phyloP scores from a whole-genome alignment of 108 stramenopile species.

The Pseudonitzschia pungens region DNA sequence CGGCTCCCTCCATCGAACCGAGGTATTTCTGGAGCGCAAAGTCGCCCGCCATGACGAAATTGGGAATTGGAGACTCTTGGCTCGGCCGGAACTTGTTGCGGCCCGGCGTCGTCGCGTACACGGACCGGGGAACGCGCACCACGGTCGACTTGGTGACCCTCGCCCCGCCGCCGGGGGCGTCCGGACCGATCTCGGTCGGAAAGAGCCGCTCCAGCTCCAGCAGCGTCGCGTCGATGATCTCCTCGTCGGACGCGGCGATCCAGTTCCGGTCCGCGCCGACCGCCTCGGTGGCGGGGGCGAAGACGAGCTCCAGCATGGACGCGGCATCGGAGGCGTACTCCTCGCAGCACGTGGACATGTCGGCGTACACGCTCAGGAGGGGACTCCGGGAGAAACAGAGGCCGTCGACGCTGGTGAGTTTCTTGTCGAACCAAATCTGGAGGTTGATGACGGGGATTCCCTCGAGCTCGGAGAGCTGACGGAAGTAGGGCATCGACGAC shows the following conservation, averaged over 20 bases:
- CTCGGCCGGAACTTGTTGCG: conserved; percentile 83
- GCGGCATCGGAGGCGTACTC: conserved; percentile 84
- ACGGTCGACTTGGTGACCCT: conserved; percentile 78
- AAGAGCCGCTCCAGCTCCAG: conserved; percentile 87
- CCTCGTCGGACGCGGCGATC: conserved; percentile 71
- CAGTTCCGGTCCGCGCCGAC: conserved; percentile 73
- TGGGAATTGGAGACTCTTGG: conserved; percentile 84
- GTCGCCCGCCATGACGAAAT: conserved; percentile 92
- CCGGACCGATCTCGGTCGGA: conserved; percentile 85
- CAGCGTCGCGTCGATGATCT: conserved; percentile 91
- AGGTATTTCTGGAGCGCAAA: conserved; percentile 90
- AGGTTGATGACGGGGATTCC: conserved; percentile 96
- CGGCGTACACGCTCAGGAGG: conserved; percentile 93
- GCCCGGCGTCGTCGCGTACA: conserved; percentile 91
- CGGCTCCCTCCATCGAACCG: conserved; percentile 93
- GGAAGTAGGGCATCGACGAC: conserved; percentile 87
- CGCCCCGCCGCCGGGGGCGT: conserved; percentile 58
- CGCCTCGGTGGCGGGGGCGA: conserved; percentile 83
- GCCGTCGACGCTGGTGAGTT: conserved; percentile 85
- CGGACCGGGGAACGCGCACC: conserved; percentile 85
- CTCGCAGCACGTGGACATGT: conserved; percentile 90
- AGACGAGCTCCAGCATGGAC: conserved; percentile 92
- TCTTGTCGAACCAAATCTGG: conserved; percentile 96
- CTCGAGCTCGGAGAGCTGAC: conserved; percentile 83
- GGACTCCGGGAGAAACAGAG: conserved; percentile 88